Percentiles rank a stretch among this genome's conserved stretches.
These are phyloP conservation scores for Saccharomycopsis lassenensis DNA, from an alignment of 805 yeast genomes.

Conservation along the genomic window DNA sequence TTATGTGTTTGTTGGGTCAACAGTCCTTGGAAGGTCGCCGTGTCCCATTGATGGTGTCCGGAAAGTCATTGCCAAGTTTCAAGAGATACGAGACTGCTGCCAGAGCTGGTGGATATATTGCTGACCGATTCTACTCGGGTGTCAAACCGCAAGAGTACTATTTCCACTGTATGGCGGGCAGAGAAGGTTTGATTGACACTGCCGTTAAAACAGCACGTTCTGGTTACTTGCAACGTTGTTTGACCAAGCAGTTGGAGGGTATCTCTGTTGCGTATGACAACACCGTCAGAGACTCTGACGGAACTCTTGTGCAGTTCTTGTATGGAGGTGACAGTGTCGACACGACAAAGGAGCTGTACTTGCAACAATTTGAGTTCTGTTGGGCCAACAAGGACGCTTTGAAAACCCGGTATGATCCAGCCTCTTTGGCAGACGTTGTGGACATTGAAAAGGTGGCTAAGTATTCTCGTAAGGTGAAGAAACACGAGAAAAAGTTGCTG, in stretches of 20 bases:
- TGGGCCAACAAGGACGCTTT: slow-evolving; percentile 81
- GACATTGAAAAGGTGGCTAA: slow-evolving; percentile 75
- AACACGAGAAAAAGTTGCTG: slow-evolving; percentile 35
- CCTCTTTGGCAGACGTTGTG: slow-evolving; percentile 54
- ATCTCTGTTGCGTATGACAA: slow-evolving; percentile 90
- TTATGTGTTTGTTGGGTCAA: slow-evolving; percentile 98
- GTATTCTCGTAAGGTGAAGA: slow-evolving; percentile 74
- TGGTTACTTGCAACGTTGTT: slow-evolving; percentile 96
- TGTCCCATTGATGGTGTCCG: slow-evolving; percentile 98
- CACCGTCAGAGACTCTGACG: slow-evolving; percentile 92
- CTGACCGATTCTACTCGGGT: slow-evolving; percentile 96
- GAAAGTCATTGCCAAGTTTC: slow-evolving; percentile 94
- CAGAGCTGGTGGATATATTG: slow-evolving; percentile 96
- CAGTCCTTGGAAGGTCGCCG: slow-evolving; percentile 99
- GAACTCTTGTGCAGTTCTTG: slow-evolving; percentile 83
- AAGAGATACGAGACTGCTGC: slow-evolving; percentile 95
- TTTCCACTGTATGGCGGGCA: slow-evolving; percentile 99
- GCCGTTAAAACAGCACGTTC: slow-evolving; percentile 98
- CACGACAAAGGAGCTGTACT: slow-evolving; percentile 86
- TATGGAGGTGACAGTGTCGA: slow-evolving; percentile 98
- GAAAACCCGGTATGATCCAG: slow-evolving; percentile 78
- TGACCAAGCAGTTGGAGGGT: slow-evolving; percentile 96
- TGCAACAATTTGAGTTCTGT: slow-evolving; percentile 90
- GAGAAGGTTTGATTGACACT: slow-evolving; percentile 99
- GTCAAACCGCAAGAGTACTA: slow-evolving; percentile 97